Base-by-base conservation (phyloP, 345 rosid species). In the Streptanthus diversifolius region DNA sequence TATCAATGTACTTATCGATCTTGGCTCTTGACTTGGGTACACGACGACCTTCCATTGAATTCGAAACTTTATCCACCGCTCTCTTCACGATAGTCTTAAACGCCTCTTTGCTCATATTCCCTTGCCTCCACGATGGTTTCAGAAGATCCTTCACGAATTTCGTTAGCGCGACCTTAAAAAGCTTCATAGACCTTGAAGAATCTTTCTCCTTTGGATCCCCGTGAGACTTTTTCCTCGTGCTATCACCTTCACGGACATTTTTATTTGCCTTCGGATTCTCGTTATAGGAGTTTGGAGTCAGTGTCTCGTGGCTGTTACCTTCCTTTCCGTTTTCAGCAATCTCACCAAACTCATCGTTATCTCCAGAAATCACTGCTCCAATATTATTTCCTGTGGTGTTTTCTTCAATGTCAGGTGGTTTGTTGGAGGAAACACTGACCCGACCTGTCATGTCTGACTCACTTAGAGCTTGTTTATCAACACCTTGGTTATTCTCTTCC, bases 71-170 rank as follows among this genome's bases (percentile, higher is more conserved):
- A 37, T 91, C 98, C 37, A 93, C 96, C 1, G 85, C 87, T 80
- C 92, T 91, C 85, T 91, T 91, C 57, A 91, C 96, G 44, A 93
- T 87, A 32, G 90, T 93, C 82, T 93, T 93, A 64, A 89, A 93
- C 40, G 96, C 90, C 72, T 93, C 97, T 80, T 89, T 93, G 82
- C 97, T 93, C 96, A 93, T 91, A 73, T 88, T 85, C 72, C 98
- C 96, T 74, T 93, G 91, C 45, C 82, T 81, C 98, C 97, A 93
- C 3, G 95, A 88, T 1, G 98, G 98, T 84, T 84, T 90, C 49
- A 91, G 78, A 79, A 88, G 83, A 68, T 86, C 98, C 82, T 93
- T 93, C n/a, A 93, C 97, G 78, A 93, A 93, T 66, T 85, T 82
- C 24, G 96, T 96, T 69, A 91, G 85, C 53, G 85, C 82, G 48